Conservation (phyloP, 106 monocot genomes). For the Dioscorea dumetorum region DNA sequence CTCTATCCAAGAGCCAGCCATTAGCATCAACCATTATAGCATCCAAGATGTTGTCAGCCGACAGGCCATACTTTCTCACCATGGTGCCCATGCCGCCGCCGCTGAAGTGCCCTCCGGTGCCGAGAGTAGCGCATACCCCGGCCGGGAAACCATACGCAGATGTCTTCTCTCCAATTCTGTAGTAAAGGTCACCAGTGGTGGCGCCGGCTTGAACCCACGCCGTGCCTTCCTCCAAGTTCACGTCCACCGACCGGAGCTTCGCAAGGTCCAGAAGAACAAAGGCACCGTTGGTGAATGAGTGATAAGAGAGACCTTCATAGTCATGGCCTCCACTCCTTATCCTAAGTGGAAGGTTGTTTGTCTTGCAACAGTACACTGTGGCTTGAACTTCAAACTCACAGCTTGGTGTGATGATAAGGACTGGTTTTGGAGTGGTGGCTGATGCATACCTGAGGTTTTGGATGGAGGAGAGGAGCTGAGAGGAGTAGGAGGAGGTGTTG, state of each 20-base stretch:
- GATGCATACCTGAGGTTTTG: not conserved
- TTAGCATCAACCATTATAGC: not conserved
- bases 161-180: not conserved
- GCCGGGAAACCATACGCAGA: not conserved
- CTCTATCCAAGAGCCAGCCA: constrained; percentile 8
- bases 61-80: not conserved
- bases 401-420: not conserved
- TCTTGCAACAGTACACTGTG: not conserved
- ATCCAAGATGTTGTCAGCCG: constrained; percentile 4
- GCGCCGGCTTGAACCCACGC: not conserved
- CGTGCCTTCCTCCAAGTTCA: not conserved
- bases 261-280: not conserved
- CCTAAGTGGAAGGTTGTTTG: not conserved
- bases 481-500: not conserved
- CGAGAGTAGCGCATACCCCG: not conserved
- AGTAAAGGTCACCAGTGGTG: constrained; percentile 1
- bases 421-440: not conserved
- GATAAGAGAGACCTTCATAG: constrained; percentile 13
- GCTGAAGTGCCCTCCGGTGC: constrained; percentile 4
- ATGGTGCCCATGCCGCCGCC: constrained; percentile 4
- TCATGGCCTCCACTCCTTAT: constrained; percentile 12
- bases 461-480: not conserved
- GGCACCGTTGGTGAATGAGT: not conserved
- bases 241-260: not conserved
- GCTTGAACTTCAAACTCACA: not conserved